Conservation (phyloP, 495 filamentous ascomycete genomes). For the Talaromyces proteolyticus region DNA sequence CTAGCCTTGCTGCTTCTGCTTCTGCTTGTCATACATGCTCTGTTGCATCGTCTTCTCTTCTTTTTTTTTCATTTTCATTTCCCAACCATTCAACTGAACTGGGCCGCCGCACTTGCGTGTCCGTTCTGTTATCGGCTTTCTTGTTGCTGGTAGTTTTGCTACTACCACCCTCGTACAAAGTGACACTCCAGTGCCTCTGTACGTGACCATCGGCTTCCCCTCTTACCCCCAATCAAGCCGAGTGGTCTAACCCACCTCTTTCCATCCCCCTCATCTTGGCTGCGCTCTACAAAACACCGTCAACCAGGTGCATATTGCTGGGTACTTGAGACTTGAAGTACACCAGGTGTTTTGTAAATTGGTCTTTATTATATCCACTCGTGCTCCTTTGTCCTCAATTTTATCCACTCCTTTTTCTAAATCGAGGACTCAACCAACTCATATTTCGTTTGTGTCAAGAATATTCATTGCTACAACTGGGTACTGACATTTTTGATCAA, state of each 20-base stretch:
- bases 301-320: background rate
- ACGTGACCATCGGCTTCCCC: constrained; percentile 16
- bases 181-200: background rate
- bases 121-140: background rate
- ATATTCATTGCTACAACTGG: constrained; percentile 23
- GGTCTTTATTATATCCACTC: constrained; percentile 16
- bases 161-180: background rate
- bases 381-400: constrained; percentile 16
- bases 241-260: constrained; percentile 3
- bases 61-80: background rate
- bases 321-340: background rate
- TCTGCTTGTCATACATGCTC: constrained; percentile 14
- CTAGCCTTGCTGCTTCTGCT: constrained; percentile 15
- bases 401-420: constrained; percentile 14
- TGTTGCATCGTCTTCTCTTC: constrained; percentile 13
- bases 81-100: background rate
- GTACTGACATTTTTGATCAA: constrained; percentile 18
- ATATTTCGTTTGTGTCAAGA: constrained; percentile 20
- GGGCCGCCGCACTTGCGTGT: background rate
- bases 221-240: constrained; percentile 8
- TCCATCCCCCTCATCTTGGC: background rate
- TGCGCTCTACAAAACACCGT: background rate
- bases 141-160: background rate
- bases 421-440: constrained; percentile 21
- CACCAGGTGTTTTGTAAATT: constrained; percentile 6